Percentiles rank a stretch among this genome's conserved stretches.
Conservation (phyloP, 2,329 filamentous ascomycete species). For the Nannizziopsis arthrosporioides region DNA sequence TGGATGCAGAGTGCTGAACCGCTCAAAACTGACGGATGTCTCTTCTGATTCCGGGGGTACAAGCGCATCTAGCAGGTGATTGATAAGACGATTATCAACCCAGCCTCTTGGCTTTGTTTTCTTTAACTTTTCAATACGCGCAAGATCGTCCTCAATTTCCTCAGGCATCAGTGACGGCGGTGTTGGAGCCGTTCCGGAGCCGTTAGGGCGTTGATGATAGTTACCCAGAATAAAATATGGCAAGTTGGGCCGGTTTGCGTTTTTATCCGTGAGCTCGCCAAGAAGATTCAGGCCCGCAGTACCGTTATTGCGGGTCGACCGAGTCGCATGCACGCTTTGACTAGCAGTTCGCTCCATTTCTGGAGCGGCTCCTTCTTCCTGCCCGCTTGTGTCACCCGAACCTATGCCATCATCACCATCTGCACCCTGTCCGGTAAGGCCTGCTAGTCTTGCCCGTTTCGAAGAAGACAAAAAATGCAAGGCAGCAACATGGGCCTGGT, state of each 20-base stretch:
- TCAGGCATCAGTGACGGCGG: constrained; percentile 36
- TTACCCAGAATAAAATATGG: constrained; percentile 38
- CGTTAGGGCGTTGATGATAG: constrained; percentile 35
- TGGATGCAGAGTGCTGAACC: constrained; percentile 32
- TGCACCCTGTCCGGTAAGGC: constrained; percentile 31
- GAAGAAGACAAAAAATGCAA: constrained; percentile 48
- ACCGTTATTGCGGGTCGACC: constrained; percentile 41
- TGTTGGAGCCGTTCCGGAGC: constrained; percentile 30
- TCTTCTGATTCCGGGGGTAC: constrained; percentile 13
- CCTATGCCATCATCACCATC: constrained; percentile 30
- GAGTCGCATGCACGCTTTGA: constrained; percentile 46
- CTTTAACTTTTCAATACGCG: constrained; percentile 31
- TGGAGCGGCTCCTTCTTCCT: constrained; percentile 34
- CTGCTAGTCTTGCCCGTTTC: constrained; percentile 33
- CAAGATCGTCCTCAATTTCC: constrained; percentile 37
- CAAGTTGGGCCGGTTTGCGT: constrained; percentile 34
- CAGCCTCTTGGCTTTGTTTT: constrained; percentile 28
- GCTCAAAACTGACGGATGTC: constrained; percentile 22
- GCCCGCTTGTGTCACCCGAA: constrained; percentile 28
- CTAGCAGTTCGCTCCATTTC: constrained; percentile 53
- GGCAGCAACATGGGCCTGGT: constrained; percentile 49
- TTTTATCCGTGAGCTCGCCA: constrained; percentile 44
- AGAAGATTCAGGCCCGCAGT: constrained; percentile 45
- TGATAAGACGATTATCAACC: constrained; percentile 33
- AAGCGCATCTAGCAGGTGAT: constrained; percentile 28